Percentiles rank a stretch among this genome's conserved stretches.
Evolutionary conservation across 106 monocot species (phyloP).

Genomic region (Dendrobium officinale): DNA sequence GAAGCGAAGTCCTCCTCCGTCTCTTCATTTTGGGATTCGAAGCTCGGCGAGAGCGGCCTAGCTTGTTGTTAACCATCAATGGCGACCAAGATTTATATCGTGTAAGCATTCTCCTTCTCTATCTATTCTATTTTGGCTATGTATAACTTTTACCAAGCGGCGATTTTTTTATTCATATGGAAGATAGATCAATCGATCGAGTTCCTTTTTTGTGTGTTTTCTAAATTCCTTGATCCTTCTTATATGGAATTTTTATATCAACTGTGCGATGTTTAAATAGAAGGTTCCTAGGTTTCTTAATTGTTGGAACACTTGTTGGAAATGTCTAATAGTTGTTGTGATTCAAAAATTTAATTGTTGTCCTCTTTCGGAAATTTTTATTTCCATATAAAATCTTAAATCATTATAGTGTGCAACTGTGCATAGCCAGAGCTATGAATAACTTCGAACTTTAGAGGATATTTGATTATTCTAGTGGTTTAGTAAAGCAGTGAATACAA

Average conservation of each 20-base stretch:
- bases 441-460: not conserved
- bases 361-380: not conserved
- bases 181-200: not conserved
- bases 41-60: not conserved
- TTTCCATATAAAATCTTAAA: not conserved
- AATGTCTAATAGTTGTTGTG: not conserved
- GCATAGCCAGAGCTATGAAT: not conserved
- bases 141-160: not conserved
- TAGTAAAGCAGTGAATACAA: not conserved
- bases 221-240: not conserved
- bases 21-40: not conserved
- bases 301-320: not conserved
- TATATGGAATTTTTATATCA: not conserved
- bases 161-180: not conserved
- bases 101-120: not conserved
- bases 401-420: not conserved
- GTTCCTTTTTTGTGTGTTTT: not conserved
- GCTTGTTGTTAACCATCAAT: not conserved
- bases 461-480: not conserved
- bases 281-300: not conserved
- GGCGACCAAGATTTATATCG: constrained; percentile 1
- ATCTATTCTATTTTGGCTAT: not conserved
- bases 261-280: too few species aligned
- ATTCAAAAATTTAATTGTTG: not conserved
- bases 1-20: not conserved